phyloP scores from a whole-genome alignment of 371 early-diverging fungal genomes.

The Circinella minor region DNA sequence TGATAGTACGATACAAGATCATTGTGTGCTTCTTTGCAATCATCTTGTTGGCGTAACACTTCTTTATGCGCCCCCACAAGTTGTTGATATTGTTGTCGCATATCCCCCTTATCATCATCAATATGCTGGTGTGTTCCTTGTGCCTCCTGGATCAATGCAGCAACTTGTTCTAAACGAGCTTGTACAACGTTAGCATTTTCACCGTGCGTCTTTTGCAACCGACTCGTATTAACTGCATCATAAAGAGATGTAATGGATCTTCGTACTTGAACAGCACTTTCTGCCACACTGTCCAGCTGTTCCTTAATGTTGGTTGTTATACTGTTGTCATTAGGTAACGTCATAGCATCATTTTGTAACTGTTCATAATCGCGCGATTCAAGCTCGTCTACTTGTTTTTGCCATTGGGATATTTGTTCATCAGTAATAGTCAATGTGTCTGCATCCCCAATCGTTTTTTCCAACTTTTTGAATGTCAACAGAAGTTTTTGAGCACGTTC shows the following conservation, averaged over 20 bases:
- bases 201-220: slow-evolving; percentile 36
- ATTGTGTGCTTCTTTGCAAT: slow-evolving; percentile 44
- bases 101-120: neutral
- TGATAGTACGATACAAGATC: slow-evolving; percentile 41
- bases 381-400: slow-evolving; percentile 36
- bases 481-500: slow-evolving; percentile 9
- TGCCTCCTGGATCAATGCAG: slow-evolving; percentile 8
- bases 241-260: slow-evolving; percentile 34
- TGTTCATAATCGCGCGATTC: slow-evolving; percentile 36
- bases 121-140: neutral
- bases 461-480: slow-evolving; percentile 4
- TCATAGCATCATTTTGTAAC: slow-evolving; percentile 20
- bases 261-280: slow-evolving; percentile 33
- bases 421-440: slow-evolving; percentile 27
- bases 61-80: slow-evolving; percentile 24
- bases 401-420: slow-evolving; percentile 40
- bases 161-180: neutral
- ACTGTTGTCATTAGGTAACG: neutral
- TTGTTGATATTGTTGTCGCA: slow-evolving; percentile 23
- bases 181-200: slow-evolving; percentile 21
- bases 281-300: slow-evolving; percentile 36
- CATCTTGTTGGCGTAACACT: slow-evolving; percentile 26
- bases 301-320: slow-evolving; percentile 16
- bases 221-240: slow-evolving; percentile 41
- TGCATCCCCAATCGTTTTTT: neutral